These are phyloP conservation scores for Metschnikowia vanudenii DNA, from an alignment of 805 yeast species.

Conservation along the genomic window DNA sequence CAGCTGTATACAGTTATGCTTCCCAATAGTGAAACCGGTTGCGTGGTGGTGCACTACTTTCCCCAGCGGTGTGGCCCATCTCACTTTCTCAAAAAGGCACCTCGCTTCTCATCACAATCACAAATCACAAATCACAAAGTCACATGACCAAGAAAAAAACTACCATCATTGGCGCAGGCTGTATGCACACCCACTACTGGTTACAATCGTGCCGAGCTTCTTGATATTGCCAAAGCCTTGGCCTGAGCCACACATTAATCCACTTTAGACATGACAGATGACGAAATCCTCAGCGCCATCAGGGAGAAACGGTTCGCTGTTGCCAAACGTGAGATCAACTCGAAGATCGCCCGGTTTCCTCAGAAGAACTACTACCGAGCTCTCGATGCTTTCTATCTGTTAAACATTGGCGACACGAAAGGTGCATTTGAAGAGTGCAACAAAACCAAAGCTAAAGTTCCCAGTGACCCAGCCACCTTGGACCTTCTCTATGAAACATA, in stretches of 20 bases:
- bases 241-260: background rate
- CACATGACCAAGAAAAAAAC: conserved; percentile 9
- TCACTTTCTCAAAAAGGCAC: too few relatives aligned
- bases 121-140: too few relatives aligned
- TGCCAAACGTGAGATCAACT: conserved; percentile 50
- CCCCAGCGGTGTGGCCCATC: too few relatives aligned
- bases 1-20: too few relatives aligned
- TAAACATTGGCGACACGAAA: conserved; percentile 30
- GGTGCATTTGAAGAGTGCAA: conserved; percentile 35
- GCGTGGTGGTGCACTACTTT: too few relatives aligned
- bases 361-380: conserved; percentile 54
- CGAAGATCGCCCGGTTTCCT: conserved; percentile 55
- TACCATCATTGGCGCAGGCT: background rate
- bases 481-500: conserved; percentile 48
- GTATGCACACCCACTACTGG: conserved; percentile 4
- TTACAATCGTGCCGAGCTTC: background rate
- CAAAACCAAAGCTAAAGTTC: conserved; percentile 34
- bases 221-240: background rate
- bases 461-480: conserved; percentile 56
- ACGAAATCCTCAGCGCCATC: conserved; percentile 42
- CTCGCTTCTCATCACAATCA: too few relatives aligned
- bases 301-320: conserved; percentile 51
- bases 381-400: conserved; percentile 36
- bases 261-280: conserved; percentile 21
- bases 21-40: too few relatives aligned